These are phyloP conservation scores for Aspergillus pseudoterreus DNA, from an alignment of 2,329 filamentous ascomycete genomes.

Conservation along the genomic window DNA sequence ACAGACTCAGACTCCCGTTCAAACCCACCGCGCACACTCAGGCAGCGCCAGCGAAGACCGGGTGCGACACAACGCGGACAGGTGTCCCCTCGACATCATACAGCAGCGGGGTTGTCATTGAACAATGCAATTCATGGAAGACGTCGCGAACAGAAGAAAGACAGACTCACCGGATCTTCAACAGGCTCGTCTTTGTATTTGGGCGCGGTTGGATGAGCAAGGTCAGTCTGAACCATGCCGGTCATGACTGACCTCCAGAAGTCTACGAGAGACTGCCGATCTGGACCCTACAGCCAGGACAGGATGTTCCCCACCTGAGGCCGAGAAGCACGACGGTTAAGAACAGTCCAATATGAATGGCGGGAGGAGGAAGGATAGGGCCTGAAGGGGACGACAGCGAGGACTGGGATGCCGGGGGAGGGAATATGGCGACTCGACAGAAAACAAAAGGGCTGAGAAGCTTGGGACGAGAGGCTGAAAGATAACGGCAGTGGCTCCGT, in stretches of 20 bases:
- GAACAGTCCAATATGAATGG: constrained; percentile 12
- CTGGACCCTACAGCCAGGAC: background rate
- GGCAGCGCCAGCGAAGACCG: background rate
- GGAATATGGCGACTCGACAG: constrained; percentile 16
- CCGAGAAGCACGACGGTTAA: constrained; percentile 6
- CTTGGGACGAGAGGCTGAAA: constrained; percentile 19
- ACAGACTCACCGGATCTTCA: constrained; percentile 46
- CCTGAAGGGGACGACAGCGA: constrained; percentile 3
- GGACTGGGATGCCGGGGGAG: constrained; percentile 16
- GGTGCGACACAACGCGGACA: background rate
- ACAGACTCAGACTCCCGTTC: background rate
- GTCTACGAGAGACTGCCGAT: constrained; percentile 16
- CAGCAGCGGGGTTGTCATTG: constrained; percentile 15
- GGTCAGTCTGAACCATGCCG: constrained; percentile 43
- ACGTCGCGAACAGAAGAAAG: constrained; percentile 13
- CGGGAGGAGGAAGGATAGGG: constrained; percentile 11
- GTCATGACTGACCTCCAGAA: constrained; percentile 34
- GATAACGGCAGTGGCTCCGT: constrained; percentile 21
- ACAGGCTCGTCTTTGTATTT: constrained; percentile 49
- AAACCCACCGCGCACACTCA: background rate
- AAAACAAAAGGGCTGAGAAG: constrained; percentile 20
- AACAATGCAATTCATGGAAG: constrained; percentile 10
- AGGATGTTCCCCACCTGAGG: background rate
- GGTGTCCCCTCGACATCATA: constrained; percentile 3
- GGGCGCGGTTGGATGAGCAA: constrained; percentile 32